These are phyloP conservation scores for Pseudopithomyces maydicus DNA, from an alignment of 2,329 filamentous ascomycete genomes.

Conservation along the genomic window DNA sequence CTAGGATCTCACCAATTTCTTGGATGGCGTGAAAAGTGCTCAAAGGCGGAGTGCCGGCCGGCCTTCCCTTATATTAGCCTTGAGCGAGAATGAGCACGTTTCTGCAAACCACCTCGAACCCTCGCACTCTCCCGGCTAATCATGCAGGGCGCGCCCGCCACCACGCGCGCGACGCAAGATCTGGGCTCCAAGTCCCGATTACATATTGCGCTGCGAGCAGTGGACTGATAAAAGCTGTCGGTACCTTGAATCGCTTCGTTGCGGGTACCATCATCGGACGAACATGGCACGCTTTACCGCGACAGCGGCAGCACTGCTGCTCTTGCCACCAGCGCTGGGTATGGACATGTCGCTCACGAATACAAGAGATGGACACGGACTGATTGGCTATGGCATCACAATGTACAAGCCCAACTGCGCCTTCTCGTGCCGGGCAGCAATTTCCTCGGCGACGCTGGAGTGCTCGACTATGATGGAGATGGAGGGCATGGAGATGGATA, in stretches of 20 bases:
- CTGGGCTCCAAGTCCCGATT: background rate
- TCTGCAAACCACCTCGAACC: conserved; percentile 4
- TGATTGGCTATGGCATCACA: conserved; percentile 22
- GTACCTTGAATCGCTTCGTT: background rate
- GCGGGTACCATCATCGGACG: background rate
- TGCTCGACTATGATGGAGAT: conserved; percentile 15
- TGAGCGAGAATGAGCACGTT: conserved; percentile 8
- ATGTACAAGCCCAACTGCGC: conserved; percentile 23
- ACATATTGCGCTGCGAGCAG: background rate
- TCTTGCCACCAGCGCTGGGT: background rate
- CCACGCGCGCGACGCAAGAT: background rate
- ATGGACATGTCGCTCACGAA: conserved; percentile 3
- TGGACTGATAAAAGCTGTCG: too few species aligned
- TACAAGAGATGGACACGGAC: conserved; percentile 15
- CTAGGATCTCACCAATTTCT: background rate
- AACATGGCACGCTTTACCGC: background rate
- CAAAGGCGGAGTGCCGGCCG: background rate
- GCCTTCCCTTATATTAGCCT: background rate
- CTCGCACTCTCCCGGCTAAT: conserved; percentile 2
- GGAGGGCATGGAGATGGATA: conserved; percentile 3
- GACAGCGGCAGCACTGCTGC: background rate
- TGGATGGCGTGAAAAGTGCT: background rate
- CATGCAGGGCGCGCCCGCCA: background rate
- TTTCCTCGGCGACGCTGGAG: conserved; percentile 8
- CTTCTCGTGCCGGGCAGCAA: conserved; percentile 17